These are phyloP conservation scores for Xylaria longipes DNA, from an alignment of 495 filamentous ascomycete species.

Conservation along the genomic window DNA sequence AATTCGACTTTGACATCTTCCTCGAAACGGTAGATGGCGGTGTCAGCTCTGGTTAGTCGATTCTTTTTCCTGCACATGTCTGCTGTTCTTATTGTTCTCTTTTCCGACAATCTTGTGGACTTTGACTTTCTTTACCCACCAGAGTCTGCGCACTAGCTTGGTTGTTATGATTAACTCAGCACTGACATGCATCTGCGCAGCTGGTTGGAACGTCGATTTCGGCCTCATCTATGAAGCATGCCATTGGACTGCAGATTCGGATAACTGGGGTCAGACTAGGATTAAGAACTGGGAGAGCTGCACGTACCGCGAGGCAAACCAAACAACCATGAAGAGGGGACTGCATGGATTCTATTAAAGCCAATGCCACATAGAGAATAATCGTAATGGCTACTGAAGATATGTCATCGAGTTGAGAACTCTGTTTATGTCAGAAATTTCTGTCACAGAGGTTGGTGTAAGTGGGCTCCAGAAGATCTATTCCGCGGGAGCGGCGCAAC, in stretches of 20 bases:
- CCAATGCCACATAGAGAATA: not conserved
- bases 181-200: conserved; percentile 1
- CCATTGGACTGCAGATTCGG: conserved; percentile 15
- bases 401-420: not conserved
- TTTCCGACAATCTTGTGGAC: not conserved
- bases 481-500: no score
- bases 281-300: conserved; percentile 21
- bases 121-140: not conserved
- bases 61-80: not conserved
- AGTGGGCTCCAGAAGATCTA: no score
- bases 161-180: not conserved
- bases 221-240: conserved; percentile 22
- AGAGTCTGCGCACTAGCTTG: not conserved
- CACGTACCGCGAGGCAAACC: conserved; percentile 7
- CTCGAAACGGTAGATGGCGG: conserved; percentile 16
- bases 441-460: not conserved
- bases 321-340: not conserved
- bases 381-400: not conserved
- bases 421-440: not conserved
- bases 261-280: conserved; percentile 16
- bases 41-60: conserved; percentile 9
- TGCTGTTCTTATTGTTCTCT: not conserved
- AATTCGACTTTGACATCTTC: conserved; percentile 19
- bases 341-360: not conserved
- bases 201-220: conserved; percentile 19